Conservation (phyloP, 495 filamentous ascomycete species). For the Talaromyces nanjingensis region DNA sequence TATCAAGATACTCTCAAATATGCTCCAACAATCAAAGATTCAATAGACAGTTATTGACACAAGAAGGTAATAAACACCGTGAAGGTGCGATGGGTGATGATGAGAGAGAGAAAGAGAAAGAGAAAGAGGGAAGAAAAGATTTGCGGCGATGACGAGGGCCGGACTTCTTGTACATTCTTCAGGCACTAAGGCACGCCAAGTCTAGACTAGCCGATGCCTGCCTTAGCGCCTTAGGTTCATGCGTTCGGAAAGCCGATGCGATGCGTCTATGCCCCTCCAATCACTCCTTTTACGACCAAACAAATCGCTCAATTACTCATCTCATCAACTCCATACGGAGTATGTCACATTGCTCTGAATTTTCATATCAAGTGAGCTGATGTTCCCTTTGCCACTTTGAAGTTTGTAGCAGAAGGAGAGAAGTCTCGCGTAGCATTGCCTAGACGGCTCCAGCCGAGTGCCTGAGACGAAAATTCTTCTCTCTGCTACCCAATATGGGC, state of each 20-base stretch:
- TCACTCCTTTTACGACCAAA: not conserved
- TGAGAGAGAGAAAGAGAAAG: not conserved
- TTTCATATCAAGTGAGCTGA: not conserved
- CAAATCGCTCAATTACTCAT: not conserved
- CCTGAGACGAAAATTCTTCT: not conserved
- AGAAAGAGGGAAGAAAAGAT: not conserved
- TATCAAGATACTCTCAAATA: not conserved
- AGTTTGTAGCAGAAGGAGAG: not conserved
- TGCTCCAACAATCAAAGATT: not conserved
- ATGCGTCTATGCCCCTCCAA: not conserved
- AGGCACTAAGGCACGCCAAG: not conserved
- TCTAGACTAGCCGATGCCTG: not conserved
- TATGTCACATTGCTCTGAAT: not conserved
- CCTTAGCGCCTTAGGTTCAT: not conserved
- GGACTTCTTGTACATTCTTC: not conserved
- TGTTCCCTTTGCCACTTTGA: not conserved
- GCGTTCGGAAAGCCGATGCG: not conserved
- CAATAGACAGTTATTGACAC: not conserved
- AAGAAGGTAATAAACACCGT: conserved; percentile 5
- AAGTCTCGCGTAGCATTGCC: not conserved
- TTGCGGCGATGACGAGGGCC: not conserved
- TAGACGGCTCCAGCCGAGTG: not conserved
- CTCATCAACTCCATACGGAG: no score
- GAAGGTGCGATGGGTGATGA: conserved; percentile 3
- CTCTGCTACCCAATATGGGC: not conserved